phyloP scores from a whole-genome alignment of 768 basidiomycete species.

The Suillus sp. region DNA sequence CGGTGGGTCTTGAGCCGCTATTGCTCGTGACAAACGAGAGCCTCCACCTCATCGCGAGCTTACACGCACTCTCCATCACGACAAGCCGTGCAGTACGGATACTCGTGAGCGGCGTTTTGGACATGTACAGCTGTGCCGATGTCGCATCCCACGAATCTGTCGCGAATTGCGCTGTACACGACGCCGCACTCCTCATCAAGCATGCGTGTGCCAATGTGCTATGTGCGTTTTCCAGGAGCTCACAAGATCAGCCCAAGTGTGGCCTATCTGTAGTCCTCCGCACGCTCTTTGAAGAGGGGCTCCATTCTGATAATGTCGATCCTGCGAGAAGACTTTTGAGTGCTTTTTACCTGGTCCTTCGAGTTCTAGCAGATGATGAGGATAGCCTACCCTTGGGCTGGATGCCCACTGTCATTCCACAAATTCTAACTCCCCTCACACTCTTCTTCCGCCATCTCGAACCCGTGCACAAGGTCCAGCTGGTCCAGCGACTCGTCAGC shows the following conservation, averaged over 20 bases:
- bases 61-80: slow-evolving; percentile 50
- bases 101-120: slow-evolving; percentile 46
- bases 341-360: slow-evolving; percentile 57
- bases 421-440: slow-evolving; percentile 53
- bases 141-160: slow-evolving; percentile 34
- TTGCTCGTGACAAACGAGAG: slow-evolving; percentile 57
- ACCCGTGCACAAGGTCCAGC: slow-evolving; percentile 51
- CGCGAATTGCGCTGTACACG: slow-evolving; percentile 12
- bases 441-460: slow-evolving; percentile 60
- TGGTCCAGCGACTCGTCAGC: slow-evolving; percentile 55
- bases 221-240: slow-evolving; percentile 38
- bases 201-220: slow-evolving; percentile 56
- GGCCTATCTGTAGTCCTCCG: slow-evolving; percentile 56
- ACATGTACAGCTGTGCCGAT: slow-evolving; percentile 59
- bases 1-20: slow-evolving; percentile 51
- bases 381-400: slow-evolving; percentile 37
- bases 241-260: slow-evolving; percentile 33
- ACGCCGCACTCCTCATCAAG: slow-evolving; percentile 46
- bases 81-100: slow-evolving; percentile 51
- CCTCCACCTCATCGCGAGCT: slow-evolving; percentile 49
- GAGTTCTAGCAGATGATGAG: slow-evolving; percentile 48
- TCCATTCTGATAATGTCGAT: slow-evolving; percentile 45
- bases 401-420: slow-evolving; percentile 58
- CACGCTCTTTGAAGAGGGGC: slow-evolving; percentile 54
- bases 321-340: slow-evolving; percentile 59